Evolutionary conservation across 2,329 filamentous ascomycete genomes (phyloP), one percentile per base, ranked within the genome.

Genomic region (Trichophyton rubrum): DNA sequence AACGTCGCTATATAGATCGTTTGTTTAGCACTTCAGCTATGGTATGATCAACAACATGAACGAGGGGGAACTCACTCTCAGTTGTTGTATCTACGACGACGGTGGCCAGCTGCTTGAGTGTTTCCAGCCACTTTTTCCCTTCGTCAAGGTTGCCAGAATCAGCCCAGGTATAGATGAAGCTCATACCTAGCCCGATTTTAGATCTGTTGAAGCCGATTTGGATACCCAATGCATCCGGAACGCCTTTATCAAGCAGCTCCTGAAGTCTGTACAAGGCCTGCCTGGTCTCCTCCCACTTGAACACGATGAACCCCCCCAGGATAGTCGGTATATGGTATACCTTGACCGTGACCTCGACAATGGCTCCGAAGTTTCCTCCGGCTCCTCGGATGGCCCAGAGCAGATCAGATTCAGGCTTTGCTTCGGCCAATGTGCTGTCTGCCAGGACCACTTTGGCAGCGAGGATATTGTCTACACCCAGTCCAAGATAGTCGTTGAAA

Each of bases 401-500:
- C 1, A 57, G 55, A 8, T 57, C 55, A 6, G 55, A 33, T 13
- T 38, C 22, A 41, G 35, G 27, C 9, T 41, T 57, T 7, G 24
- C 55, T 17, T 57, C 33, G 33, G 41, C 27, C 33, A 57, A 6
- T 6, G n/a, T 40, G n/a, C 55, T 33, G 41, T 57, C 55, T 35
- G 55, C 55, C 3, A 27, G 35, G 17, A 57, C 30, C 2, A 57
- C 24, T 20, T 33, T 35, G 41, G n/a, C 27, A 20, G 55, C 33
- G 3, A 57, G 30, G 55, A 57, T 57, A 17, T 57, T 57, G 55
- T 57, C 55, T 9, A 41, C 35, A 7, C 55, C 55, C 33, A 57
- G 41, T 7, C 55, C 55, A 11, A 57, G 22, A 38, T 22, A 41
- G 20, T 41, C 55, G 15, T 35, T 40, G 24, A 57, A 57, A 13